Conservation (phyloP, 2,329 filamentous ascomycete species). For the Pseudogymnoascus sp. region DNA sequence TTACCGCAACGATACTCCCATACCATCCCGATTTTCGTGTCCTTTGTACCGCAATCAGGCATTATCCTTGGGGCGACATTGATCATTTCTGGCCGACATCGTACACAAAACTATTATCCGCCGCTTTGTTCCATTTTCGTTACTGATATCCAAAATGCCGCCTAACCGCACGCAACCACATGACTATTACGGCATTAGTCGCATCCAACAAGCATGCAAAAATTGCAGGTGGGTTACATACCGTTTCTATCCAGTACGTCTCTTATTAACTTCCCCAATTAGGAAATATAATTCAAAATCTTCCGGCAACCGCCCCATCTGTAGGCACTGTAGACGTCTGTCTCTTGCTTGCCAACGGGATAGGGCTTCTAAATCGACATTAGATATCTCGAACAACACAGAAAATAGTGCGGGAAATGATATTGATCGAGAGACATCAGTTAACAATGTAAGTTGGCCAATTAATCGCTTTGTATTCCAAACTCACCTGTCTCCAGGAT, state of each 20-base stretch:
- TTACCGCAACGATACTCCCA: not conserved
- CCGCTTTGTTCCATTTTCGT: not conserved
- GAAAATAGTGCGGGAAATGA: not conserved
- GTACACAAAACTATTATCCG: not conserved
- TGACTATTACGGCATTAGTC: not conserved
- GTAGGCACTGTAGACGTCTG: conserved; percentile 11
- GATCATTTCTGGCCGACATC: not conserved
- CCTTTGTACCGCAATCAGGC: not conserved
- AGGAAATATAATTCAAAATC: conserved; percentile 13
- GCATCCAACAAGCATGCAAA: conserved; percentile 10
- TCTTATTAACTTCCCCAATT: not conserved
- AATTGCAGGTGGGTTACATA: conserved; percentile 12
- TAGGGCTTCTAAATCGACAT: not conserved
- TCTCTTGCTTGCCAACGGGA: conserved; percentile 10
- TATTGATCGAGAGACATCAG: not conserved
- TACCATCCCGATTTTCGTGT: not conserved
- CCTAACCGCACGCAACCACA: not conserved
- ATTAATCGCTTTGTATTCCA: conserved; percentile 1
- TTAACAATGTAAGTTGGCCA: not conserved
- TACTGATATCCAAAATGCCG: not conserved
- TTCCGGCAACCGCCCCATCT: conserved; percentile 14
- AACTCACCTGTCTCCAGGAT: not conserved
- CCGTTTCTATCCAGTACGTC: not conserved
- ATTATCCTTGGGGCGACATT: not conserved
- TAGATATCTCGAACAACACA: not conserved